Evolutionary conservation across 192 early-diverging fungal species (phyloP), one percentile per base, ranked within the genome.

Genomic region (Coemansia sp.): DNA sequence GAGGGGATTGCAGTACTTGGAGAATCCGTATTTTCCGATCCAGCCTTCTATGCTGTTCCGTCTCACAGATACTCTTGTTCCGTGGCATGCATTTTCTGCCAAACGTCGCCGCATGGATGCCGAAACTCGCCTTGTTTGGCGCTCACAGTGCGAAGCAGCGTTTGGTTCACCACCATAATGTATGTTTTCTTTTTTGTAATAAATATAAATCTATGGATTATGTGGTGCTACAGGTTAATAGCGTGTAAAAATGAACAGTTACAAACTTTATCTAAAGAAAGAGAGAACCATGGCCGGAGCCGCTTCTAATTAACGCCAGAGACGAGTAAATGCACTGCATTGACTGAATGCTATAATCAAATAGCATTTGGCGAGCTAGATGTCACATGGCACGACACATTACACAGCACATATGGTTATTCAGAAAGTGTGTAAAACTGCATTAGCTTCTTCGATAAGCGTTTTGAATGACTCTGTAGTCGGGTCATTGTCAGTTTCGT

Each of bases 11-110:
- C 66, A 69, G 63, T 73, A 73, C 28, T 34, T 81, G 49, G 69
- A 81, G 23, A 81, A 81, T 53, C 78, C 78, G 3, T 72, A 78
- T 54, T 72, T 65, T 37, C 75, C 75, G 12, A 65, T 66, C 54
- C 69, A 66, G 37, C 75, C 75, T 14, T 58, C 75, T 19, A 65
- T 78, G 37, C 8, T 78, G 25, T 53, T 66, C 15, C 70, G 70
- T n/a, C n/a, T 78, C 31, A 69, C 70, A 4, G 63, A 78, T 15
- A 78, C 75, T 19, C 65, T 69, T 0, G 49, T 78, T 36, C 42
- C 66, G 15, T 81, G 78, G 78, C 37, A 31, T 15, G 20, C 65
- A 23, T 81, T 81, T 74, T 64, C 60, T 9, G 78, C 57, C 10
- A 74, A 75, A 52, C 64, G 72, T 2, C 72, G 62, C 11, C 59